These are phyloP conservation scores for Agarophyton chilense DNA, from an alignment of 23 red algal species.

Conservation along the genomic window DNA sequence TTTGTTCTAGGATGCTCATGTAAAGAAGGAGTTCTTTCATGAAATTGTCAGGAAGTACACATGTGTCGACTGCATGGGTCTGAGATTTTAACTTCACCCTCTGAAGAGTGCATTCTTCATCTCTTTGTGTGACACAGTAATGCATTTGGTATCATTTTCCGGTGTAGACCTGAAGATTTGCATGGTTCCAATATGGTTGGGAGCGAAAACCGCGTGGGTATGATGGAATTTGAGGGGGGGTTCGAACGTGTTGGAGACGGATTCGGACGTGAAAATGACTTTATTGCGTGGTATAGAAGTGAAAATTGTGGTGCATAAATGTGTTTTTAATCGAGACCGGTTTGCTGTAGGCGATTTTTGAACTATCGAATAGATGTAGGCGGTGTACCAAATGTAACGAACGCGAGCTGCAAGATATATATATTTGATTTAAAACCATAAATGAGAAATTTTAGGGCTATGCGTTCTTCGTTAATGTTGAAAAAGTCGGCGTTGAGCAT, in stretches of 20 bases:
- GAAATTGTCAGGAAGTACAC: too few relatives aligned
- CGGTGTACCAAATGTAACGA: neutral
- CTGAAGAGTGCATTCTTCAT: conserved; percentile 1
- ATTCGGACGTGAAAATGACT: too few relatives aligned
- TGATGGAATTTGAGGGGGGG: neutral
- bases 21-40: neutral
- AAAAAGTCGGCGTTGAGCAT: neutral
- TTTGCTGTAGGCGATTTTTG: neutral
- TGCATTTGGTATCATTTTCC: conserved; percentile 5
- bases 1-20: neutral
- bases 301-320: neutral
- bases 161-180: neutral
- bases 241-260: too few relatives aligned
- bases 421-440: neutral
- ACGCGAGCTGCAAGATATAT: neutral
- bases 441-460: neutral
- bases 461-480: neutral
- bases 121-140: neutral
- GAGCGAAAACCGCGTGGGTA: neutral
- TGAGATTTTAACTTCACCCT: neutral
- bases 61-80: neutral
- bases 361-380: neutral
- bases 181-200: neutral
- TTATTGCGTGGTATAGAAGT: neutral
- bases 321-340: neutral